Base-by-base conservation (phyloP, 192 early-diverging fungal species). In the Coemansia sp. region DNA sequence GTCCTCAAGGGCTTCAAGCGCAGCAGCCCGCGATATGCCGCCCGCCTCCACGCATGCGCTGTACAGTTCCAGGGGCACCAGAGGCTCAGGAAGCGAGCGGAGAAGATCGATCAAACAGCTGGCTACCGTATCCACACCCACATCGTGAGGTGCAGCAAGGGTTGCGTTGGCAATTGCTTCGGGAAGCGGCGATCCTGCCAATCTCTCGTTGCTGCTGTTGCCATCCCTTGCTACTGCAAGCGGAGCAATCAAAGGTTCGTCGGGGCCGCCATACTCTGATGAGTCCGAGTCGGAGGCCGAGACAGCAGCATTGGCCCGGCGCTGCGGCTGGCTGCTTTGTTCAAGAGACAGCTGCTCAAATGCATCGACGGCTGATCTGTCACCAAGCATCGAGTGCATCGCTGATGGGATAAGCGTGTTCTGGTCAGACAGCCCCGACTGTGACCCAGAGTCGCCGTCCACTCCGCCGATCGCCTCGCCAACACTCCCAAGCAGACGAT, bases 81-180 rank as follows among this genome's bases (percentile, higher is more conserved):
- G 88, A 12, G 92, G 90, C 51, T 91, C 90, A 0, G 87, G 86
- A 20, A 97, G 78, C 5, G 87, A 85, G 14, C 88, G 85, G 6
- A 97, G 69, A 57, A 97, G 88, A 14, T 82, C 69, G 4, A 97
- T 64, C 12, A 97, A 65, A 45, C 74, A 73, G 67, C 11, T 88
- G 15, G 89, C 88, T 77, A 90, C 87, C 0, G 93, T 89, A 59
- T 92, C 88, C 11, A 92, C 89, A 3, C 92, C 87, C 5, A 85
- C 63, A 1, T 85, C 84, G 41, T 84, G 84, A 0, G 73, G 82
- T 5, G 75, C 73, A 0, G 83, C 75, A 34, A 72, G 71, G n/a
- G 73, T 66, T 2, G 74, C 65, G 21, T 68, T 80, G 43, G 77
- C 85, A 21, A 87, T 87, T n/a, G 77, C 66, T 52, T 85, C 75